These are phyloP conservation scores for Aciculoconidium aculeatum DNA, from an alignment of 805 yeast genomes.

Conservation along the genomic window DNA sequence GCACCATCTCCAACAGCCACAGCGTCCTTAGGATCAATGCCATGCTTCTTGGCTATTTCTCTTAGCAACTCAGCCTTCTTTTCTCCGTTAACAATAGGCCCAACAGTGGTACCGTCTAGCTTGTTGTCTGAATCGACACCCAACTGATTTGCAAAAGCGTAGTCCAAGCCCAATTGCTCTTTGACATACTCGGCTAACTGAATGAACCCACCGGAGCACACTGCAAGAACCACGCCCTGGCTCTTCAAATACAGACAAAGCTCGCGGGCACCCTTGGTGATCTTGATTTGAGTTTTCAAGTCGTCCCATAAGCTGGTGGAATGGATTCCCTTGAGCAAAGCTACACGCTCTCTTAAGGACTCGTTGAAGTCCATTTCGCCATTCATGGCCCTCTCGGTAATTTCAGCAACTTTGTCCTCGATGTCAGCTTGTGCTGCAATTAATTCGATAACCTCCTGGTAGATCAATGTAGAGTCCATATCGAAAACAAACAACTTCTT, in stretches of 20 bases:
- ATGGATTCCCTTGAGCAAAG: conserved; percentile 75
- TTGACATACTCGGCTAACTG: conserved; percentile 81
- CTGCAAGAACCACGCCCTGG: conserved; percentile 69
- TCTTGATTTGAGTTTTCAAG: conserved; percentile 56
- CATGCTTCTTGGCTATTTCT: conserved; percentile 52
- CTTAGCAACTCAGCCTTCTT: conserved; percentile 70
- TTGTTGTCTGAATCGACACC: conserved; percentile 38
- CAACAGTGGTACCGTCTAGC: conserved; percentile 72
- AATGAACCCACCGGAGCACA: conserved; percentile 90
- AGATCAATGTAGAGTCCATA: conserved; percentile 95
- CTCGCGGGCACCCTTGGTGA: conserved; percentile 85
- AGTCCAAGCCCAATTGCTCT: conserved; percentile 64
- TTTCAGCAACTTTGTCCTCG: conserved; percentile 78
- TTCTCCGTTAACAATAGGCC: conserved; percentile 81
- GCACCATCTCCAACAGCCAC: conserved; percentile 98
- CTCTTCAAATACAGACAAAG: conserved; percentile 57
- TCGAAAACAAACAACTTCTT: conserved; percentile 79
- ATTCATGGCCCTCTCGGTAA: conserved; percentile 94
- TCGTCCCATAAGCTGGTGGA: conserved; percentile 71
- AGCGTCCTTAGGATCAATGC: conserved; percentile 45
- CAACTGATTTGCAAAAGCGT: conserved; percentile 79
- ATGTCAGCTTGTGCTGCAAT: conserved; percentile 93
- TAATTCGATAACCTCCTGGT: conserved; percentile 93
- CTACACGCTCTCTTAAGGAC: conserved; percentile 70
- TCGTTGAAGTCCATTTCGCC: conserved; percentile 90